Percentiles rank a stretch among this genome's conserved stretches.
Evolutionary conservation across 495 filamentous ascomycete genomes (phyloP).

Genomic region (Wilcoxina mikolae): DNA sequence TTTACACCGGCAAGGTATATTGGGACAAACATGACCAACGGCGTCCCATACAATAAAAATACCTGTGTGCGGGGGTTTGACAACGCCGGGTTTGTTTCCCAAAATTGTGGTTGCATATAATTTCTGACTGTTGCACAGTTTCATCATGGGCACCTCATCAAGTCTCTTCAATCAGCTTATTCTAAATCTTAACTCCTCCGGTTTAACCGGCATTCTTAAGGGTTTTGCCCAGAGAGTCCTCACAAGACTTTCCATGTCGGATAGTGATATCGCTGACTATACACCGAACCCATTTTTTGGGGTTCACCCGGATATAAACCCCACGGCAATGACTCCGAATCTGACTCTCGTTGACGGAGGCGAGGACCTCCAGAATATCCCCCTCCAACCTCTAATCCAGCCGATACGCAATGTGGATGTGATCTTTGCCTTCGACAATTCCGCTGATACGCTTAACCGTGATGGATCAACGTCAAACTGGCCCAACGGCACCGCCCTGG

Average conservation of each 20-base stretch:
- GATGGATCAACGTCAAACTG: slow-evolving; percentile 38
- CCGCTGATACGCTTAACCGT: slow-evolving; percentile 51
- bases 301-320: slow-evolving; percentile 51
- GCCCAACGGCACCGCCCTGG: slow-evolving; percentile 75
- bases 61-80: slow-evolving; percentile 69
- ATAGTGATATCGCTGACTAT: slow-evolving; percentile 72
- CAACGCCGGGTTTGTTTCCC: slow-evolving; percentile 42
- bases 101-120: neutral
- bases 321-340: slow-evolving; percentile 36
- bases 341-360: slow-evolving; percentile 81
- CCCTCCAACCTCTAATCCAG: slow-evolving; percentile 73
- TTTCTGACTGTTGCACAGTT: slow-evolving; percentile 29
- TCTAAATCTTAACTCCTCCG: slow-evolving; percentile 37
- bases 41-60: slow-evolving; percentile 42
- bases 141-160: slow-evolving; percentile 79
- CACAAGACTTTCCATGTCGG: slow-evolving; percentile 11
- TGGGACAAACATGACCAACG: slow-evolving; percentile 63
- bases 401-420: slow-evolving; percentile 66
- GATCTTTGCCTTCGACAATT: slow-evolving; percentile 80
- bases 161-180: slow-evolving; percentile 69
- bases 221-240: slow-evolving; percentile 36
- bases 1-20: slow-evolving; percentile 63
- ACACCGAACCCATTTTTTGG: slow-evolving; percentile 71
- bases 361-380: slow-evolving; percentile 75
- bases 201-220: slow-evolving; percentile 41